Evolutionary conservation across 2,329 filamentous ascomycete genomes (phyloP), one percentile per base, ranked within the genome.

Genomic region (Elsinoe australis): DNA sequence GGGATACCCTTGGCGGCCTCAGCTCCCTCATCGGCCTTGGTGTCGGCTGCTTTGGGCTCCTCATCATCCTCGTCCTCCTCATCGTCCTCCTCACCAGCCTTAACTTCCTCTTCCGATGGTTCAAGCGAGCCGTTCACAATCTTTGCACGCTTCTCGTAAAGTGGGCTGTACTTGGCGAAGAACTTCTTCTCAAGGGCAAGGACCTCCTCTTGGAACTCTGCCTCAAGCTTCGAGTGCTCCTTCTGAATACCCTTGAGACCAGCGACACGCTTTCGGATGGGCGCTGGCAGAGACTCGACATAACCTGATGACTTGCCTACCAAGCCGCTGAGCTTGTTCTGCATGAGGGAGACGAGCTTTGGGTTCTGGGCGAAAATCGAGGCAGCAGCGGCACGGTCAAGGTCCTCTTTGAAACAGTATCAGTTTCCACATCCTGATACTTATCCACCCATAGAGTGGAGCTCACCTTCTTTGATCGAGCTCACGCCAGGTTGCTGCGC

Each of bases 181-280:
- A 95, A 98, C 74, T 95, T 95, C 80, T 98, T 98, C 78, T 98
- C 92, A 21, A 98, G 80, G 69, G 95, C 83, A 51, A 98, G 79
- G 53, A 98, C 89, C 72, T 96, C 94, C 70, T 96, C 89, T 69
- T 98, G 94, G 71, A 98, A 96, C 71, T 95, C 84, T 47, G 88
- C 87, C 76, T 98, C 94, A 60, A 98, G 83, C 74, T 96, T 95
- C 53, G 90, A 87, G 73, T 98, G 92, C 62, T 96, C 89, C 72
- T 95, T 95, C 72, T 98, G 92, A 59, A 98, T 88, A 58, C 90
- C 94, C 75, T 96, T 95, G 54, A 98, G 78, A 58, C 92, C 94
- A 53, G 89, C 83, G 56, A 98, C 90, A 64, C 92, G 89, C 66
- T 86, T 87, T 68, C 89, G 88, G 61, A 98, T 89, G 52, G 84